Conservation (phyloP, 73 alveolate species). For the Halteria grandinella region DNA sequence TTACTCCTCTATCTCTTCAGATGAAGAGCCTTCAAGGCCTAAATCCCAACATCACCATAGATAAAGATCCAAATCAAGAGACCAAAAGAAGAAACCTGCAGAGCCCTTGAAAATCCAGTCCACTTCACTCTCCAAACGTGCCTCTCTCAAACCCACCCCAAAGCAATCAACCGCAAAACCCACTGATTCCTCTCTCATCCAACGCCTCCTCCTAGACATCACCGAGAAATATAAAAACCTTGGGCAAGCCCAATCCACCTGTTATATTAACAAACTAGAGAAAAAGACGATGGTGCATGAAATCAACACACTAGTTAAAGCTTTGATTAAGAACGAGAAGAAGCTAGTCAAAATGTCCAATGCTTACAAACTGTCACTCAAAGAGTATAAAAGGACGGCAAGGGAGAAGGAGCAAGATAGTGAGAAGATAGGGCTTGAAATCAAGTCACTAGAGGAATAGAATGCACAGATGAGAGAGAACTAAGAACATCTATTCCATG, state of each 20-base stretch:
- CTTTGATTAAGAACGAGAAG: conserved; percentile 28
- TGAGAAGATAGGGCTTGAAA: not conserved
- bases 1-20: too few species aligned
- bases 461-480: not conserved
- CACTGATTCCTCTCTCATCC: too few species aligned
- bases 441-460: not conserved
- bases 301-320: conserved; percentile 22
- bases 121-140: too few species aligned
- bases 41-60: too few species aligned
- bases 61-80: too few species aligned
- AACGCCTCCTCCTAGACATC: conserved; percentile 26
- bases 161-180: too few species aligned
- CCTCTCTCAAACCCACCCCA: too few species aligned
- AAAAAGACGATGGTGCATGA: conserved; percentile 48
- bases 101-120: too few species aligned
- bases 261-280: conserved; percentile 37
- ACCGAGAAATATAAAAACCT: conserved; percentile 37
- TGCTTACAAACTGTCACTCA: not conserved
- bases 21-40: too few species aligned
- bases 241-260: not conserved
- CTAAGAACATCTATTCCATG: conserved; percentile 29
- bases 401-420: conserved; percentile 4
- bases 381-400: conserved; percentile 4
- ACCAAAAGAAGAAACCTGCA: too few species aligned
- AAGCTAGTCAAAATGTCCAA: conserved; percentile 10